Evolutionary conservation across 768 basidiomycete species (phyloP).

Genomic region (Suillus clintonianus): DNA sequence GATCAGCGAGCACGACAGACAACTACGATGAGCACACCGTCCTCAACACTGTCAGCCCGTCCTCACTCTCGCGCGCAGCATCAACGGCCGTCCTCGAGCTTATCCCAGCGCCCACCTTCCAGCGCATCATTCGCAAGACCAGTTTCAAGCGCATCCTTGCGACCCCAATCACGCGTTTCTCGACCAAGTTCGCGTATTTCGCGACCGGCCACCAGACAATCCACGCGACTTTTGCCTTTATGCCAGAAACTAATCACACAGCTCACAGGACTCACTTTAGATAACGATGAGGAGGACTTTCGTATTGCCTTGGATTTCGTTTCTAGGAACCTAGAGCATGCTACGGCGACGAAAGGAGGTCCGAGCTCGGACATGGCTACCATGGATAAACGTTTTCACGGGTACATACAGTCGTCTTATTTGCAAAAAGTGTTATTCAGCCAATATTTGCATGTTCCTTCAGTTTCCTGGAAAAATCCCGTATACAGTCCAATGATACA

Average conservation of each 20-base stretch:
- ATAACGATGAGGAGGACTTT: slow-evolving; percentile 44
- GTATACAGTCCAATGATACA: slow-evolving; percentile 62
- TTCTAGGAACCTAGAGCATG: slow-evolving; percentile 58
- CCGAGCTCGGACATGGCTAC: slow-evolving; percentile 55
- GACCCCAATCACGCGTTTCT: slow-evolving; percentile 36
- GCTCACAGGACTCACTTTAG: slow-evolving; percentile 51
- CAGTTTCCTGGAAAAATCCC: slow-evolving; percentile 68
- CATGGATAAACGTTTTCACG: slow-evolving; percentile 53
- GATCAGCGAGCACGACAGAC: neutral
- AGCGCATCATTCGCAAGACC: slow-evolving; percentile 49
- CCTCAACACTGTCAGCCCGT: slow-evolving; percentile 7
- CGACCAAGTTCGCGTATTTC: slow-evolving; percentile 48
- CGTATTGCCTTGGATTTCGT: slow-evolving; percentile 56
- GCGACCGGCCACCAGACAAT: slow-evolving; percentile 51
- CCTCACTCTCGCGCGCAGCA: slow-evolving; percentile 25
- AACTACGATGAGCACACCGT: slow-evolving; percentile 23
- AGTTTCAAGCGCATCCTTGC: slow-evolving; percentile 42
- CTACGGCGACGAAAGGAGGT: slow-evolving; percentile 52
- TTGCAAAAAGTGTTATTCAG: slow-evolving; percentile 5
- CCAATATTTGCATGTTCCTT: neutral
- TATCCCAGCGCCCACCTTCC: slow-evolving; percentile 44
- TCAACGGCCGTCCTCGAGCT: slow-evolving; percentile 37
- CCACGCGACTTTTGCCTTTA: slow-evolving; percentile 53
- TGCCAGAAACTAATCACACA: slow-evolving; percentile 58
- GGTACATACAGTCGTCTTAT: slow-evolving; percentile 40